Evolutionary conservation across 2,329 filamentous ascomycete species (phyloP).

Genomic region (Penicillium expansum): DNA sequence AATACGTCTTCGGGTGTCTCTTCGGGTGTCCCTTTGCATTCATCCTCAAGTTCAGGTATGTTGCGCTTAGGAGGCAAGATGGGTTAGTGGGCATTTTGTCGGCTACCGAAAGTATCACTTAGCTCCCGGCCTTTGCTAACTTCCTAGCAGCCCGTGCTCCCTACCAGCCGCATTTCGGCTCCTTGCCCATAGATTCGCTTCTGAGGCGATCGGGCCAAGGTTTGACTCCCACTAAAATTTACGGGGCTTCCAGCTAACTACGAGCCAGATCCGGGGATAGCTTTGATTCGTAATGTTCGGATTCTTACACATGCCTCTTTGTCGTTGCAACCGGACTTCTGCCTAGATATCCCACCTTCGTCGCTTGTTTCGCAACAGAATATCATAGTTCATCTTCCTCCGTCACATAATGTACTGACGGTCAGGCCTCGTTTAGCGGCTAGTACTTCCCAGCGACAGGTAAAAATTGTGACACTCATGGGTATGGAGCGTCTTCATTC

Average conservation of each 20-base stretch:
- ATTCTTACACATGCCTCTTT: slow-evolving; percentile 67
- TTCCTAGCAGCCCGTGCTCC: slow-evolving; percentile 25
- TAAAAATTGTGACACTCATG: slow-evolving; percentile 71
- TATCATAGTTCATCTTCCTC: slow-evolving; percentile 67
- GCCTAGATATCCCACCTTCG: slow-evolving; percentile 64
- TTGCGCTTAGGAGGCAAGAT: no score
- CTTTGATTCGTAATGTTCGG: slow-evolving; percentile 65
- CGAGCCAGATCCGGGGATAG: slow-evolving; percentile 54
- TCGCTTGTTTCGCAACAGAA: slow-evolving; percentile 67
- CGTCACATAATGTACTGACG: slow-evolving; percentile 67
- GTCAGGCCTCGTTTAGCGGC: slow-evolving; percentile 65
- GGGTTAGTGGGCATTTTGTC: not conserved
- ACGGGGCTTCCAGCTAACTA: not conserved
- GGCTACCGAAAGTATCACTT: not conserved
- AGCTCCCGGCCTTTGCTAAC: slow-evolving; percentile 5
- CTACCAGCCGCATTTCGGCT: slow-evolving; percentile 21
- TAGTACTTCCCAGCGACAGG: slow-evolving; percentile 64
- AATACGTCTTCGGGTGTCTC: not conserved
- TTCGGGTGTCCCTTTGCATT: not conserved
- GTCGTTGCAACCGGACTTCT: slow-evolving; percentile 59
- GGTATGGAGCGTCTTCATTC: slow-evolving; percentile 62
- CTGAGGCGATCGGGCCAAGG: slow-evolving; percentile 49
- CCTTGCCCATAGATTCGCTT: slow-evolving; percentile 40
- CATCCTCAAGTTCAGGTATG: not conserved
- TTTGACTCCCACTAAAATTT: slow-evolving; percentile 21